These are phyloP conservation scores for Coelastrella sp. DNA, from an alignment of 139 green algal genomes.

Conservation along the genomic window DNA sequence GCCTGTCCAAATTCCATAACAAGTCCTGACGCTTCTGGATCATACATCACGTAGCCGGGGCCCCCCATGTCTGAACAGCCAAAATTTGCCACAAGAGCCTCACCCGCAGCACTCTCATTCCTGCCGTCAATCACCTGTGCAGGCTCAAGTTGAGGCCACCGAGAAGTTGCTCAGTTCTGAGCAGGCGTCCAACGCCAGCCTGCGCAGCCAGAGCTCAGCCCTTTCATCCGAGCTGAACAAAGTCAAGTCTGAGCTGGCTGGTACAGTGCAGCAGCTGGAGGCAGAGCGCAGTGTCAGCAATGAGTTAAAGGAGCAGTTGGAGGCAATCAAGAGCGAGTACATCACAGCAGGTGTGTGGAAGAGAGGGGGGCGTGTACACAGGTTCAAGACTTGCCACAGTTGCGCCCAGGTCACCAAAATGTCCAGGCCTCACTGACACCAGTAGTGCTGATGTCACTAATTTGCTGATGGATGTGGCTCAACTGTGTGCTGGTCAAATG, in stretches of 20 bases:
- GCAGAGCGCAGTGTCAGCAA: conserved; percentile 18
- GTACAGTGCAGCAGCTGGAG: conserved; percentile 39
- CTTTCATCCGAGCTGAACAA: conserved; percentile 21
- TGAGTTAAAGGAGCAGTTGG: conserved; percentile 39
- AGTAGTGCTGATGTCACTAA: no score
- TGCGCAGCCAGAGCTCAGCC: conserved; percentile 12
- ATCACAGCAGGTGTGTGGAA: conserved; percentile 23
- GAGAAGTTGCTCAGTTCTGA: conserved; percentile 34
- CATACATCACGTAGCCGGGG: no score
- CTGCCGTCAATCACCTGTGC: background rate
- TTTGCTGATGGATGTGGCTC: no score
- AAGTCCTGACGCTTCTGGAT: no score
- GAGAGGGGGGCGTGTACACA: background rate
- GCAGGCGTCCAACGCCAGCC: conserved; percentile 1
- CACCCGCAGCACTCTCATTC: background rate
- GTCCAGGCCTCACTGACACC: no score
- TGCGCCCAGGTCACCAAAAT: no score
- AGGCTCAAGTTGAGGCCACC: conserved; percentile 47
- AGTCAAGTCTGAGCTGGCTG: conserved; percentile 35
- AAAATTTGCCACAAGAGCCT: no score
- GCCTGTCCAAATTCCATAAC: no score
- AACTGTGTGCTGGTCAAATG: no score
- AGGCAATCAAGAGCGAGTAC: conserved; percentile 50
- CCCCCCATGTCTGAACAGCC: no score
- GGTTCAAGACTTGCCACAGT: background rate